These are phyloP conservation scores for Thelephora terrestris DNA, from an alignment of 1,284 basidiomycete species.

Conservation along the genomic window DNA sequence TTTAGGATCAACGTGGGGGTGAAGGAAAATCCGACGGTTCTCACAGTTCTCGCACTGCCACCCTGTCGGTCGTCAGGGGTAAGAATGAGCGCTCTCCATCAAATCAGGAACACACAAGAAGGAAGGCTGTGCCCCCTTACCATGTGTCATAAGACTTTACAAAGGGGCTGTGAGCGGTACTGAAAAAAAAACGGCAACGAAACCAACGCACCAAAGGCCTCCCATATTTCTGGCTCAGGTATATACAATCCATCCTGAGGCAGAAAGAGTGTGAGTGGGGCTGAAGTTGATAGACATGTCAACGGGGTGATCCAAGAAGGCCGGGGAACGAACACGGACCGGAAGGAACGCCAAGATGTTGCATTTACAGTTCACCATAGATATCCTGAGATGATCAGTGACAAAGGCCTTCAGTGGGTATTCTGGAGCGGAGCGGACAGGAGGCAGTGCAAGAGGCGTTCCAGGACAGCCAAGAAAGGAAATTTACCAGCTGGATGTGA, in stretches of 20 bases:
- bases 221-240: slow-evolving; percentile 78
- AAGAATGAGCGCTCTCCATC: background rate
- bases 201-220: slow-evolving; percentile 30
- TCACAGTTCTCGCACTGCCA: slow-evolving; percentile 69
- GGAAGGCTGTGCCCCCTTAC: slow-evolving; percentile 19
- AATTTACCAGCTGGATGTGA: slow-evolving; percentile 72
- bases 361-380: slow-evolving; percentile 71
- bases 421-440: too few species aligned
- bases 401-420: background rate
- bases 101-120: background rate
- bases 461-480: background rate
- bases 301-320: background rate
- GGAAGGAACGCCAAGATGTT: background rate
- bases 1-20: background rate
- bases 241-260: slow-evolving; percentile 84
- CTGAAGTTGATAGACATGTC: background rate
- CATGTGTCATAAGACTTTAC: slow-evolving; percentile 49
- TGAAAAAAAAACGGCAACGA: background rate
- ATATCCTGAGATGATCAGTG: slow-evolving; percentile 53
- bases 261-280: background rate
- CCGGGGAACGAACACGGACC: background rate
- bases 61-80: slow-evolving; percentile 31
- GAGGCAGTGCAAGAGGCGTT: background rate
- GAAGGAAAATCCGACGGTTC: slow-evolving; percentile 18
- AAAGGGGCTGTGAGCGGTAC: background rate